A percentile compares a stretch with the other conserved stretches of the same genome.
These are phyloP conservation scores for Xylaria scruposa DNA, from an alignment of 495 filamentous ascomycete species.

Conservation along the genomic window DNA sequence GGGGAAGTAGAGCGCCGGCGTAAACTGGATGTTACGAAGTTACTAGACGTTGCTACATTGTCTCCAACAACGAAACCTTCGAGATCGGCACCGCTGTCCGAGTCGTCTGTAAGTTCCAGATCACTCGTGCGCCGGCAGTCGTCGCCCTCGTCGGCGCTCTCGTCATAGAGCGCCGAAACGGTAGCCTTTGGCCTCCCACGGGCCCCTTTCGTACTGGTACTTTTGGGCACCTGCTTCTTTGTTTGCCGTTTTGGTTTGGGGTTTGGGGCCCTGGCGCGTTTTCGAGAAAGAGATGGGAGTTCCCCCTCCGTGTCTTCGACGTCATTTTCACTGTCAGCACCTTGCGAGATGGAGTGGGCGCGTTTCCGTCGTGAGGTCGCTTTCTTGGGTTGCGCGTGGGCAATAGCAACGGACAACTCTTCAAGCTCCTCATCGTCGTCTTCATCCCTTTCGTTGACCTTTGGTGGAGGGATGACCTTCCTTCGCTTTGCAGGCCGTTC, in stretches of 20 bases:
- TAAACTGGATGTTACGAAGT: slow-evolving; percentile 32
- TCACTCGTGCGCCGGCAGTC: slow-evolving; percentile 57
- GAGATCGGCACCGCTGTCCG: slow-evolving; percentile 54
- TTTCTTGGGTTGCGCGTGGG: slow-evolving; percentile 26
- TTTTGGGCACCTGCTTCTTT: slow-evolving; percentile 23
- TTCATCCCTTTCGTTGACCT: slow-evolving; percentile 23
- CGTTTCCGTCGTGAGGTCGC: slow-evolving; percentile 9
- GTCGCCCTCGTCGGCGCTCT: slow-evolving; percentile 54
- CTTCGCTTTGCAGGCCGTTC: slow-evolving; percentile 35
- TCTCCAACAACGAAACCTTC: slow-evolving; percentile 54
- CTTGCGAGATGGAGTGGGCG: slow-evolving; percentile 11
- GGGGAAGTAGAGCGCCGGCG: slow-evolving; percentile 40
- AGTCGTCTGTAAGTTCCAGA: slow-evolving; percentile 51
- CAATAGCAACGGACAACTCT: slow-evolving; percentile 26
- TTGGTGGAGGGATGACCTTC: slow-evolving; percentile 23
- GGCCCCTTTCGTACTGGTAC: slow-evolving; percentile 16
- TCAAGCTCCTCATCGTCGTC: slow-evolving; percentile 36
- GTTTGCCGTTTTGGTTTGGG: slow-evolving; percentile 18
- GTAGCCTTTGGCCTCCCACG: slow-evolving; percentile 26
- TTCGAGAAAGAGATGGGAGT: slow-evolving; percentile 30
- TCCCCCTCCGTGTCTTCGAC: slow-evolving; percentile 32
- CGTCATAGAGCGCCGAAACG: slow-evolving; percentile 36
- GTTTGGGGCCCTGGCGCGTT: slow-evolving; percentile 29
- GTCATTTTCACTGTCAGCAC: slow-evolving; percentile 26
- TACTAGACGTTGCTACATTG: slow-evolving; percentile 48